These are phyloP conservation scores for Filobasidium wieringae DNA, from an alignment of 768 basidiomycete species.

Conservation along the genomic window DNA sequence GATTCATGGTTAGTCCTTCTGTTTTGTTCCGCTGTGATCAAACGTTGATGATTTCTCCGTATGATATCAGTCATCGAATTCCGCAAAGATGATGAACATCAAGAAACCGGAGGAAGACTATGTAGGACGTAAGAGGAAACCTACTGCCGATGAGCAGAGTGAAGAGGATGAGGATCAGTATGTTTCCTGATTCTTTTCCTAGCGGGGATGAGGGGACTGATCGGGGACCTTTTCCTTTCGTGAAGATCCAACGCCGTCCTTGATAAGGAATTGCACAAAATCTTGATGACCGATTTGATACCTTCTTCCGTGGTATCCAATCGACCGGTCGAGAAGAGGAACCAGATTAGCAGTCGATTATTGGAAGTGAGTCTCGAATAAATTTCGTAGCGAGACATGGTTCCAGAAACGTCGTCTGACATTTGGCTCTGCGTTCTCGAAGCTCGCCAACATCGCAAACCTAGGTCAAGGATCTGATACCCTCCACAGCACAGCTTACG, in stretches of 20 bases:
- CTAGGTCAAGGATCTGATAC: constrained; percentile 29
- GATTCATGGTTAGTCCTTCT: constrained; percentile 36
- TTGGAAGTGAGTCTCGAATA: constrained; percentile 15
- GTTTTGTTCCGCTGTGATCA: background rate
- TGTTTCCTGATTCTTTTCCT: background rate
- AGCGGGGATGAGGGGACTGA: background rate
- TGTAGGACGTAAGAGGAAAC: constrained; percentile 11
- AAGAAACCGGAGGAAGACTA: constrained; percentile 12
- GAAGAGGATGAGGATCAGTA: constrained; percentile 29
- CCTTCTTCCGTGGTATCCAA: constrained; percentile 19
- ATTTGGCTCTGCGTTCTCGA: background rate
- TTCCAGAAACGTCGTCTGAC: background rate
- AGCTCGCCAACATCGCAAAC: constrained; percentile 18
- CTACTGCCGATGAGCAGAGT: constrained; percentile 18
- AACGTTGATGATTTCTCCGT: background rate
- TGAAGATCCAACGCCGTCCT: constrained; percentile 33
- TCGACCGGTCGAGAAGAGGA: constrained; percentile 33
- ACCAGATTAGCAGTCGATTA: constrained; percentile 25
- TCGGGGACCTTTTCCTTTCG: background rate
- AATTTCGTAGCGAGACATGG: background rate
- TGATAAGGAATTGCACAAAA: constrained; percentile 36
- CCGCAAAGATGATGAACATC: constrained; percentile 34
- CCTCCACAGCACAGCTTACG: constrained; percentile 13
- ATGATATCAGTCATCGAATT: constrained; percentile 24
- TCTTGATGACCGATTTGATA: constrained; percentile 33